These are phyloP conservation scores for Perkinsus marinus DNA, from an alignment of 169 alveolate species.

Conservation along the genomic window DNA sequence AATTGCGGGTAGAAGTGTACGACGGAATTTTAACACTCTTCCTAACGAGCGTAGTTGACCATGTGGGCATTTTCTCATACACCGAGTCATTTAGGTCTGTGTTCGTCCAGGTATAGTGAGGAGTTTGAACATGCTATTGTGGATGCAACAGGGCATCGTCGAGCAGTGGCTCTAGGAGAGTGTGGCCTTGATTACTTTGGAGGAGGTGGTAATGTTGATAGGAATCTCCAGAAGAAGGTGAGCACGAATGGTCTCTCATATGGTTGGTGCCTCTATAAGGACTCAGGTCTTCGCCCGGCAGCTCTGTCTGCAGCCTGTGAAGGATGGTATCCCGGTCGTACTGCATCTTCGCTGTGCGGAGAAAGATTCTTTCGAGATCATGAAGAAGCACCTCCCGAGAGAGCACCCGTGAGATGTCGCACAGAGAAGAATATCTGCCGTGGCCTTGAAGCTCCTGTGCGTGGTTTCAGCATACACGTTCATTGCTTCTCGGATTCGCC, in stretches of 20 bases:
- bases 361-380: background rate
- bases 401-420: background rate
- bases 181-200: background rate
- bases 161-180: background rate
- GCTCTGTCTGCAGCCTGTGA: background rate
- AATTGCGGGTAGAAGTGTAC: too few species aligned
- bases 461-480: background rate
- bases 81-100: too few species aligned
- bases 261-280: background rate
- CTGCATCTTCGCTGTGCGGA: background rate
- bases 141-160: background rate
- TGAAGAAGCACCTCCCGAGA: background rate
- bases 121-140: background rate
- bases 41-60: too few species aligned
- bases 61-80: too few species aligned
- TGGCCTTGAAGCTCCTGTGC: too few species aligned
- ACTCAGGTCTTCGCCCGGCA: background rate
- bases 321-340: background rate
- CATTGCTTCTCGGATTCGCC: background rate
- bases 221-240: background rate
- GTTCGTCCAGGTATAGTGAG: background rate
- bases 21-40: too few species aligned
- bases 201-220: background rate
- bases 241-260: background rate
- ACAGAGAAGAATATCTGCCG: background rate